A percentile compares a stretch with the other conserved stretches of the same genome.
Evolutionary conservation across 345 rosid species (phyloP).

Genomic region (Conringia planisiliqua): DNA sequence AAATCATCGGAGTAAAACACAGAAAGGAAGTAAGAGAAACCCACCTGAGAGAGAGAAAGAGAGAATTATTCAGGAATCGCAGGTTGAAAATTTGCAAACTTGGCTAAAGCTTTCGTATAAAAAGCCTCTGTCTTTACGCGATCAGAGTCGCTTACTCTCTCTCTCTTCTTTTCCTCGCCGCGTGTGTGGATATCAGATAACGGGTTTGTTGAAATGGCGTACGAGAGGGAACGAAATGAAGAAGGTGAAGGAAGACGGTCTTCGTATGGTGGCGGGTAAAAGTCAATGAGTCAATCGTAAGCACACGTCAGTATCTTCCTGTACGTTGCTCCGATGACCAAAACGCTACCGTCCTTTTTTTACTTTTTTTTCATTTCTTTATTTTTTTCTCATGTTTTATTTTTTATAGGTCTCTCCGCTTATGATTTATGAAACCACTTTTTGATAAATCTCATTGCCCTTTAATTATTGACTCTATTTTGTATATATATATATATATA

Average conservation of each 20-base stretch:
- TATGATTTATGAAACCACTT: not conserved
- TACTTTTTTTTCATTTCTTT: not conserved
- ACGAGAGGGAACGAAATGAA: not conserved
- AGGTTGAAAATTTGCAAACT: not conserved
- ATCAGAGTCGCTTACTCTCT: constrained; percentile 2
- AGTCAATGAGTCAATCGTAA: constrained; percentile 31
- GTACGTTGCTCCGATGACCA: not conserved
- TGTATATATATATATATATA: no score
- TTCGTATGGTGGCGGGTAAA: constrained; percentile 22
- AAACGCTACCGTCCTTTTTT: not conserved
- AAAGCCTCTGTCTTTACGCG: constrained; percentile 9
- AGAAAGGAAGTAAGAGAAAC: constrained; percentile 6
- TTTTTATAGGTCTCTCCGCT: not conserved
- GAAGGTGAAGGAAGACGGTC: constrained; percentile 18
- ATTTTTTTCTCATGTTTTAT: not conserved
- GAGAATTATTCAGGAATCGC: constrained; percentile 7
- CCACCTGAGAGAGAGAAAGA: constrained; percentile 21
- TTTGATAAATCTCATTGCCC: not conserved
- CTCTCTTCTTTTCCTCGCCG: not conserved
- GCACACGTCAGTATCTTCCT: constrained; percentile 1
- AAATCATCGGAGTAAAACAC: not conserved
- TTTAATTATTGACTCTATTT: not conserved
- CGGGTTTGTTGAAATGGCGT: constrained; percentile 24
- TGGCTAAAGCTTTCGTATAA: not conserved
- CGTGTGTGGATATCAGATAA: constrained; percentile 15